Conservation (phyloP, 176 grass and related monocot genomes). For the Carex scoparia region DNA sequence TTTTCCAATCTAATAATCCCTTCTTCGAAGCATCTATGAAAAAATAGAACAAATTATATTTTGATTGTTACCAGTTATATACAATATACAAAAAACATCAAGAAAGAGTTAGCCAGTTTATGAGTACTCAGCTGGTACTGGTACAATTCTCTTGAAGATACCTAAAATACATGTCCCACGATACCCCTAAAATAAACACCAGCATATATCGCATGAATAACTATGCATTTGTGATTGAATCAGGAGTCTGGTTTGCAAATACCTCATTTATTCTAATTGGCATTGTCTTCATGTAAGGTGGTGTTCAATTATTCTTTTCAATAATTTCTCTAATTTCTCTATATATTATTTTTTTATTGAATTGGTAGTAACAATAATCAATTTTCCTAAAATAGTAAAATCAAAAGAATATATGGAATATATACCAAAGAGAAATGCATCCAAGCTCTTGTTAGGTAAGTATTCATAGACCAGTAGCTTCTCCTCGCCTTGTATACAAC, state of each 20-base stretch:
- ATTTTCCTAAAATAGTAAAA: too few species aligned
- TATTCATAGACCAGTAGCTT: slow-evolving; percentile 37
- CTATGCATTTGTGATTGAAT: too few species aligned
- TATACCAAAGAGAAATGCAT: slow-evolving; percentile 37
- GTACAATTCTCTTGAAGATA: not conserved
- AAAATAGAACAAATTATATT: not conserved
- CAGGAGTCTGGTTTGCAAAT: not conserved
- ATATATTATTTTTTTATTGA: too few species aligned
- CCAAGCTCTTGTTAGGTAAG: slow-evolving; percentile 37
- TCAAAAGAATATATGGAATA: not conserved
- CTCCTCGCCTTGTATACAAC: slow-evolving; percentile 28
- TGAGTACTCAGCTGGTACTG: not conserved
- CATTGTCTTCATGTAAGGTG: not conserved
- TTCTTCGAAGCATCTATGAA: slow-evolving; percentile 29
- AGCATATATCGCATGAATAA: not conserved
- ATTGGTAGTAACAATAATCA: too few species aligned
- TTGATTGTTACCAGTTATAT: too few species aligned
- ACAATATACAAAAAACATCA: not conserved
- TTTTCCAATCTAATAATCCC: slow-evolving; percentile 34
- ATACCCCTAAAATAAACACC: not conserved
- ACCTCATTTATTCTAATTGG: not conserved
- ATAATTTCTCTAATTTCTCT: not conserved
- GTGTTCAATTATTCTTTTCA: not conserved
- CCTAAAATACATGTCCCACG: not conserved
- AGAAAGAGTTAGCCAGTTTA: not conserved